Evolutionary conservation across 768 basidiomycete genomes (phyloP), one percentile per base, ranked within the genome.

Genomic region (Xanthoconium purpureum): DNA sequence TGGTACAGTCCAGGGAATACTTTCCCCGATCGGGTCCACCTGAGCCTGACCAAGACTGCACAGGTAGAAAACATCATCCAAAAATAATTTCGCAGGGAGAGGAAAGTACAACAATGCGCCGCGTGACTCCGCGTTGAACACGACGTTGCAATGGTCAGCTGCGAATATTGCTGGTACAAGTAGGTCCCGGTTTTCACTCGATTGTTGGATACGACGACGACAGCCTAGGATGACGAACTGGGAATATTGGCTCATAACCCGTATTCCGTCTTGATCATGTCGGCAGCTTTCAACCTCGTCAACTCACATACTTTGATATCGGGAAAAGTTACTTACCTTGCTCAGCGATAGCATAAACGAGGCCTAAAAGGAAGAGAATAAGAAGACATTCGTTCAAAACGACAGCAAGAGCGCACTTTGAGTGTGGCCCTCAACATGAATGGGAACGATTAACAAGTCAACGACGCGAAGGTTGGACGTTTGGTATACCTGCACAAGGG

Each of bases 191-290:
- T 24, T 24, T 24, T 4, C 24, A 24, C 24, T 24, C 24, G 24
- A 24, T 24, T 24, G 24, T 24, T 24, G 24, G 24, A 24, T 24
- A 24, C 24, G 24, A 24, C 24, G 24, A 24, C 24, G 4, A 24
- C 24, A 24, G 33, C 6, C 33, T 35, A 9, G 12, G 33, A 9
- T 12, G 8, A 35, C 8, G 6, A 12, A 35, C 12, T 35, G 33
- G 33, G 9, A 9, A 8, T 35, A 14, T 37, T 5, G 18, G 35
- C 33, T 15, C 10, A 43, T 8, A 50, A n/a, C 30, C 38, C 40
- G 17, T 51, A 14, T 35, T 51, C 50, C 40, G 39, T 15, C 50
- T 51, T 51, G 40, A 51, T 51, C 20, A 51, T 43, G 24, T 51
- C 40, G 29, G 32, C 52, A 45, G 52, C 52, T 52, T 45, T 3